phyloP scores from a whole-genome alignment of 176 grass and related monocot genomes.

The Carex pumila region DNA sequence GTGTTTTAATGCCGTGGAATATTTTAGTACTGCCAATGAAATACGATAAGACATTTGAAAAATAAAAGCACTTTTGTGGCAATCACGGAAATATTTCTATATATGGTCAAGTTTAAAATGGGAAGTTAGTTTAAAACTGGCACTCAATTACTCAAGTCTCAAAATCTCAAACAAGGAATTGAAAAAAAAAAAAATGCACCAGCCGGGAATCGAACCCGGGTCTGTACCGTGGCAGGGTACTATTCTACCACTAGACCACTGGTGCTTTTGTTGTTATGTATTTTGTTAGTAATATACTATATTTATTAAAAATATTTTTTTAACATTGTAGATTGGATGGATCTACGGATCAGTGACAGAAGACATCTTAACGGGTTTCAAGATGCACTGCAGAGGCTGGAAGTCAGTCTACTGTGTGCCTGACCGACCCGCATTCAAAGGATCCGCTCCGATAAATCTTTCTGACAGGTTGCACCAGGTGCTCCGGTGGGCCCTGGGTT shows the following conservation, averaged over 20 bases:
- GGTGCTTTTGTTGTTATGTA: neutral
- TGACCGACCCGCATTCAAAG: conserved; percentile 57
- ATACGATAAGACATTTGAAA: neutral
- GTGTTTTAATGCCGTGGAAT: neutral
- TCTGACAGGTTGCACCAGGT: conserved; percentile 81
- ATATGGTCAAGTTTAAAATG: neutral
- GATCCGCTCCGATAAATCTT: conserved; percentile 79
- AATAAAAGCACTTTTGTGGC: neutral
- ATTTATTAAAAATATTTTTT: too few species aligned
- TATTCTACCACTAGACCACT: conserved; percentile 59
- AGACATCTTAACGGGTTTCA: conserved; percentile 91
- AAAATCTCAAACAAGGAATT: too few species aligned
- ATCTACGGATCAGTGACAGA: conserved; percentile 91
- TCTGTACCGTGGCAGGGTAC: conserved; percentile 62
- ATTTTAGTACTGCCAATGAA: neutral
- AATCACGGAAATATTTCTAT: neutral
- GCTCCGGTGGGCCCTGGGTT: conserved; percentile 72
- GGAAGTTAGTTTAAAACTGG: neutral
- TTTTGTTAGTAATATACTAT: too few species aligned
- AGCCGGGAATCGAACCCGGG: conserved; percentile 43
- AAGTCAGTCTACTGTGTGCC: conserved; percentile 87
- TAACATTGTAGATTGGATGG: conserved; percentile 62
- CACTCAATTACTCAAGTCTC: neutral
- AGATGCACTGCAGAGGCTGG: conserved; percentile 98
- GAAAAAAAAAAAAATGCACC: conserved; percentile 22